phyloP scores from a whole-genome alignment of 805 yeast species.

The Monosporozyma aquatica region DNA sequence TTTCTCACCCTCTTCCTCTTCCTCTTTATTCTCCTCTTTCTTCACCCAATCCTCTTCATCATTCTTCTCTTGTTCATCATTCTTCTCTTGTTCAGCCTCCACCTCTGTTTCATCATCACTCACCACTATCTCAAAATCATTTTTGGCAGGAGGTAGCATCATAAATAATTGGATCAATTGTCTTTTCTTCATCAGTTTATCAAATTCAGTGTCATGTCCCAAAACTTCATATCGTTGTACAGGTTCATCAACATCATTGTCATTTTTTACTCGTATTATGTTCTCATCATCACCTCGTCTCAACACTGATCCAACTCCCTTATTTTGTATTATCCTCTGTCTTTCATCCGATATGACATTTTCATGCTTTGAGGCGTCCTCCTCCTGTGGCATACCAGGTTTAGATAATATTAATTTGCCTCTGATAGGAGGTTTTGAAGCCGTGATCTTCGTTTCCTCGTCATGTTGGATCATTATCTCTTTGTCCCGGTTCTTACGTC shows the following conservation, averaged over 20 bases:
- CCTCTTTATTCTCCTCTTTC: slow-evolving; percentile 8
- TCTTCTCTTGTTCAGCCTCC: slow-evolving; percentile 11
- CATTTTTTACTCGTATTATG: no score
- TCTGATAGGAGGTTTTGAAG: no score
- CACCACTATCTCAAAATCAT: slow-evolving; percentile 37
- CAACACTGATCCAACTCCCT: slow-evolving; percentile 6
- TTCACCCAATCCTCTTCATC: slow-evolving; percentile 6
- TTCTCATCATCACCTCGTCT: neutral
- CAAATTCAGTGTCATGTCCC: slow-evolving; percentile 1
- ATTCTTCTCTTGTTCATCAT: neutral
- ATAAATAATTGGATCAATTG: slow-evolving; percentile 21
- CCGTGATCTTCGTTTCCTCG: no score
- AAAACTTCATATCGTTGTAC: no score
- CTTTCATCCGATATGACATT: slow-evolving; percentile 20
- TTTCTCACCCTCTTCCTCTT: neutral
- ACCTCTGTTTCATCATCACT: slow-evolving; percentile 30
- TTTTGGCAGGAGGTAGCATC: slow-evolving; percentile 35
- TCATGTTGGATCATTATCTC: no score
- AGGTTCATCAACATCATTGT: neutral
- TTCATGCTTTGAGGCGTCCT: slow-evolving; percentile 12
- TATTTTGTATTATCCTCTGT: slow-evolving; percentile 15
- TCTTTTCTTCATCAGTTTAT: slow-evolving; percentile 9
- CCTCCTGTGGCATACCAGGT: no score
- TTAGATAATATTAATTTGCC: no score
- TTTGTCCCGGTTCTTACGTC: neutral